These are phyloP conservation scores for Phytophthora uliginosa DNA, from an alignment of 352 stramenopile genomes.

Conservation along the genomic window DNA sequence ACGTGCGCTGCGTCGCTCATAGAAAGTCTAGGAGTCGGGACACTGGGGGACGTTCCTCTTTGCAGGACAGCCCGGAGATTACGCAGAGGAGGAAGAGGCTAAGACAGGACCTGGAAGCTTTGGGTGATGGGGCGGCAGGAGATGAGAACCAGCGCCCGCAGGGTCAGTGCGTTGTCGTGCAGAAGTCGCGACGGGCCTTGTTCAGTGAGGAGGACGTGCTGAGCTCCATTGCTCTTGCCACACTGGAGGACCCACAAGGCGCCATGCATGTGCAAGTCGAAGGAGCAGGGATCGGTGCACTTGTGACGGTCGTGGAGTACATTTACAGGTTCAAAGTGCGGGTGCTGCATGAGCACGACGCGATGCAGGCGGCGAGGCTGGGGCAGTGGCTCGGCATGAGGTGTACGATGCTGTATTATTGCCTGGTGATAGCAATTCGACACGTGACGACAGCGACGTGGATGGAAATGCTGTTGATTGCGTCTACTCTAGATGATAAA, in stretches of 20 bases:
- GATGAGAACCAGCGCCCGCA: conserved; percentile 22
- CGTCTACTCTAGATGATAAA: conserved; percentile 31
- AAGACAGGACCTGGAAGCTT: conserved; percentile 12
- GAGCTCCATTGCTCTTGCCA: neutral
- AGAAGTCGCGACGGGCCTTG: conserved; percentile 27
- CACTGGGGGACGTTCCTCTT: neutral
- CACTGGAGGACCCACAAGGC: neutral
- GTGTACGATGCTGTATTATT: conserved; percentile 49
- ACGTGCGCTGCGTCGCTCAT: conserved; percentile 29
- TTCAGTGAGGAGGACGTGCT: conserved; percentile 27
- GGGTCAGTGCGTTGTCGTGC: conserved; percentile 3
- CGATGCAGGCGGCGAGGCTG: conserved; percentile 48
- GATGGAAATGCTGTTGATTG: conserved; percentile 53
- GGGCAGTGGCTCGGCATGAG: conserved; percentile 56
- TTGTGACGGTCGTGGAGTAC: conserved; percentile 70
- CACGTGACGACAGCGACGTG: conserved; percentile 48
- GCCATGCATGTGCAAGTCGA: conserved; percentile 56
- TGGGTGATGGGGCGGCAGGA: neutral
- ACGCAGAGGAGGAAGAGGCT: conserved; percentile 31
- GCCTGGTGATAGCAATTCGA: conserved; percentile 45
- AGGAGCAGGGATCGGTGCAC: conserved; percentile 41
- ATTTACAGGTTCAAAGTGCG: conserved; percentile 56
- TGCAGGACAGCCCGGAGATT: conserved; percentile 16
- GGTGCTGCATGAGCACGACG: conserved; percentile 42
- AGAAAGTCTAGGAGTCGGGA: conserved; percentile 4